Evolutionary conservation across 2,329 filamentous ascomycete species (phyloP), one percentile per base, ranked within the genome.

Genomic region (Venturia aucupariae): DNA sequence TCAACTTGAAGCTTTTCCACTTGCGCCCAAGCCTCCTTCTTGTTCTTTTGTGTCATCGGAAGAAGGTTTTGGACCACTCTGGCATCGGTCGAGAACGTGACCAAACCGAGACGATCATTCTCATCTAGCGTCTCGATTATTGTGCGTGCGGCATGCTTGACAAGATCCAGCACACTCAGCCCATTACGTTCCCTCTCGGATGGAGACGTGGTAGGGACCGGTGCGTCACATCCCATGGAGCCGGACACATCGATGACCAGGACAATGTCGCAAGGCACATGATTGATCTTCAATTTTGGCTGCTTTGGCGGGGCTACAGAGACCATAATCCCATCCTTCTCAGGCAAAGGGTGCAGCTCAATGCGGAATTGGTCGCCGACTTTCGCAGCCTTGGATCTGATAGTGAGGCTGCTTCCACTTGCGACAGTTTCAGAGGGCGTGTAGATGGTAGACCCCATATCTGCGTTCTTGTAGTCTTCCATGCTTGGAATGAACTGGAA

Each of bases 221-320:
- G 81, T 0, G 84, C 84, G 1, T 72, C 68, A 0, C 66, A 62
- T 0, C 65, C 61, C 84, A 87, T 87, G 72, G 83, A 86, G 0
- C 75, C 77, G 0, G 84, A 87, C 17, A 86, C 77, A 69, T 87
- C 84, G 63, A 87, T 85, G 19, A 84, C 83, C 2, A 87, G 77
- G 2, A 86, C 84, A 39, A 87, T 81, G 66, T 86, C 84, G 69
- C 82, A 85, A 1, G 83, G 80, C 0, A 81, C 75, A 64, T 72
- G 73, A 6, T 65, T 63, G 27, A 68, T 65, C n/a, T 66, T 61
- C 35, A 65, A 35, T 30, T 64, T 63, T 22, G 55, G 63, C 7
- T 70, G 63, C 3, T 51, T 71, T 0, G 81, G 82, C 0, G 81
- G 79, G 4, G 76, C 71, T 13, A 84, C 71, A 59, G 77, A 80